Percentiles rank a stretch among this genome's conserved stretches.
Evolutionary conservation across 2,329 filamentous ascomycete genomes (phyloP).

Genomic region (Aspergillus clavatus): DNA sequence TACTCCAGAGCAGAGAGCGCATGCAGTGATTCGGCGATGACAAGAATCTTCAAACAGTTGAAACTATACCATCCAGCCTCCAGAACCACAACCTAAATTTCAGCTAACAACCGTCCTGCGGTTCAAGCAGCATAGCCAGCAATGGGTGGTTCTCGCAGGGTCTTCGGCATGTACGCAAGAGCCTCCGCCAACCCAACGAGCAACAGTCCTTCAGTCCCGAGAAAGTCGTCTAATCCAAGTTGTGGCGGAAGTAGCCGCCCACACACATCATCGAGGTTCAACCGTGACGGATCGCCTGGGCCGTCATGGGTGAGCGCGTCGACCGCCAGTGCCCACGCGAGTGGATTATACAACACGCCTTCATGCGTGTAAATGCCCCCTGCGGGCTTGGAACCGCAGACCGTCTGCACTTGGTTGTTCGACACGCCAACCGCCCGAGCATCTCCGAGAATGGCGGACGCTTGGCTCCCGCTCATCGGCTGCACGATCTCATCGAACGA

Average conservation of each 20-base stretch:
- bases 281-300: slow-evolving; percentile 37
- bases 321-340: slow-evolving; percentile 39
- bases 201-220: slow-evolving; percentile 44
- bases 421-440: slow-evolving; percentile 44
- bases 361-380: slow-evolving; percentile 50
- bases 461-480: slow-evolving; percentile 44
- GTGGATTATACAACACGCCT: slow-evolving; percentile 47
- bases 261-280: slow-evolving; percentile 42
- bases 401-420: slow-evolving; percentile 47
- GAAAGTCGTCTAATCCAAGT: slow-evolving; percentile 39
- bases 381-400: slow-evolving; percentile 37
- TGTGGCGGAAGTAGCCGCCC: slow-evolving; percentile 18
- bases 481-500: slow-evolving; percentile 50
- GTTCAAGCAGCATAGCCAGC: slow-evolving; percentile 32
- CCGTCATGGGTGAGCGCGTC: slow-evolving; percentile 49
- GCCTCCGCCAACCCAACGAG: slow-evolving; percentile 36
- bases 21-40: too few relatives aligned
- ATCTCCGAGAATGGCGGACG: slow-evolving; percentile 44
- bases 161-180: slow-evolving; percentile 32
- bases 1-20: too few relatives aligned
- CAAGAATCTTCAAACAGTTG: too few relatives aligned
- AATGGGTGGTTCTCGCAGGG: slow-evolving; percentile 39
- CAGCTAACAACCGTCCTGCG: background rate
- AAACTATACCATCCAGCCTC: too few relatives aligned
- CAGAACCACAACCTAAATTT: too few relatives aligned